phyloP scores from a whole-genome alignment of 495 filamentous ascomycete species.

The Penicillium goetzii region DNA sequence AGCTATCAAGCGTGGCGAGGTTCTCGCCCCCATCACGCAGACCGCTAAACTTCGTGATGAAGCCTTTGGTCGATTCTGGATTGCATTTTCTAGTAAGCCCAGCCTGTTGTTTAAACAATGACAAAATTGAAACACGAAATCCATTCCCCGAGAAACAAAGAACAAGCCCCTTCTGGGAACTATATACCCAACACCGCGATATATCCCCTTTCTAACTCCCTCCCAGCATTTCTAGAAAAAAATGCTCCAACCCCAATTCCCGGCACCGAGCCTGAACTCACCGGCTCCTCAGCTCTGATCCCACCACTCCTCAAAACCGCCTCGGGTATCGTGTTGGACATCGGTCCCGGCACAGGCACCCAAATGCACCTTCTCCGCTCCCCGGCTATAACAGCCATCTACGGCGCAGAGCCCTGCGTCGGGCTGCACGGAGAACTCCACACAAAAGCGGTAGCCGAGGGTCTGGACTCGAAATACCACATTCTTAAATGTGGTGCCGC shows the following conservation, averaged over 20 bases:
- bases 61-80: constrained; percentile 51
- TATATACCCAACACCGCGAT: not conserved
- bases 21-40: constrained; percentile 44
- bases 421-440: constrained; percentile 57
- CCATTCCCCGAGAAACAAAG: not conserved
- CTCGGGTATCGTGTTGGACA: constrained; percentile 48
- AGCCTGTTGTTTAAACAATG: not conserved
- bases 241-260: too few species aligned
- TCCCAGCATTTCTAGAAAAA: constrained; percentile 1
- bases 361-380: constrained; percentile 51
- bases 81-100: constrained; percentile 41
- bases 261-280: constrained; percentile 4
- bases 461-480: constrained; percentile 63
- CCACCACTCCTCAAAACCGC: constrained; percentile 43
- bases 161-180: not conserved
- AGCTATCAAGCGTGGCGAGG: constrained; percentile 37
- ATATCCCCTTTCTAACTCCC: constrained; percentile 1
- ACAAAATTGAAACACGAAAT: not conserved
- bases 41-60: constrained; percentile 42
- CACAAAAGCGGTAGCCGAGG: constrained; percentile 47
- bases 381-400: constrained; percentile 57
- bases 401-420: constrained; percentile 69
- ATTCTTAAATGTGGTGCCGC: constrained; percentile 66
- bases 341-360: constrained; percentile 55
- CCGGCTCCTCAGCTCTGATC: constrained; percentile 41